phyloP scores from a whole-genome alignment of 306 rosid genomes.

The Gastrolobium villosum region DNA sequence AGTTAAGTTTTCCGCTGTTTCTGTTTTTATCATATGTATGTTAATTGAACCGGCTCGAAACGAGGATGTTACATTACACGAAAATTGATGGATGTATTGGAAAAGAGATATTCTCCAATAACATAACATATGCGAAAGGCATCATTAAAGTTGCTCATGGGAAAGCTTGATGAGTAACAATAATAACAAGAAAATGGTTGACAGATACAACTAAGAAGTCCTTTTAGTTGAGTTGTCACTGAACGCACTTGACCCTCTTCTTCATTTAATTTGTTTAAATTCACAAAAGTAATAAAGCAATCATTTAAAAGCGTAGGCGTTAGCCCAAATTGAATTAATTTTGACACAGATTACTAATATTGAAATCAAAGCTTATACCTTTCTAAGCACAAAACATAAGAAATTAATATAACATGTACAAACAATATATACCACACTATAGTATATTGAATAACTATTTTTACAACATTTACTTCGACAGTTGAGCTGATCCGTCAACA shows the following conservation, averaged over 20 bases:
- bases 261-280: neutral
- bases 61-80: too few relatives aligned
- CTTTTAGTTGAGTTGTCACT: constrained; percentile 47
- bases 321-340: neutral
- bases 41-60: too few relatives aligned
- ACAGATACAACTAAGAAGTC: neutral
- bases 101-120: too few relatives aligned
- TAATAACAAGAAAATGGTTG: neutral
- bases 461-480: neutral
- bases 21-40: too few relatives aligned
- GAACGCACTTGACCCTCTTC: constrained; percentile 14
- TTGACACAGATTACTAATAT: neutral
- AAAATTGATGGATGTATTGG: too few relatives aligned
- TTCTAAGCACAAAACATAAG: neutral
- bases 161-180: constrained; percentile 24
- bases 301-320: neutral
- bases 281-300: neutral
- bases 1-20: too few relatives aligned
- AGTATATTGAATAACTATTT: neutral
- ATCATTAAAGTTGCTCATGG: constrained; percentile 7
- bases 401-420: neutral
- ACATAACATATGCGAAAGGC: too few relatives aligned
- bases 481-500: constrained; percentile 23
- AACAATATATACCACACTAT: neutral
- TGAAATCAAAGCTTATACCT: neutral